Evolutionary conservation across 192 early-diverging fungal genomes (phyloP), one percentile per base, ranked within the genome.

Genomic region (Ramicandelaber brevisporus): DNA sequence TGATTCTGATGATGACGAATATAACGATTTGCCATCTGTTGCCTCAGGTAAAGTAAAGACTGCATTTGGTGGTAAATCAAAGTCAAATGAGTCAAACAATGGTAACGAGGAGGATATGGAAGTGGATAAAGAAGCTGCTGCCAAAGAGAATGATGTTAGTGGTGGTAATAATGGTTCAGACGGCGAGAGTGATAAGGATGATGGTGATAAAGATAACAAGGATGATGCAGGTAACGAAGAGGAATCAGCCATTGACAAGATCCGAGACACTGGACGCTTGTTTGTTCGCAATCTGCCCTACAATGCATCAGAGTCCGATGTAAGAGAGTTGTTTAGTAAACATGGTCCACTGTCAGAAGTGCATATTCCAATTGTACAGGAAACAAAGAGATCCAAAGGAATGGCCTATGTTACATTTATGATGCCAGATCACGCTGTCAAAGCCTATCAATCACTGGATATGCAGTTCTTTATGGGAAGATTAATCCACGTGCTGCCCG

Each of bases 201-300:
- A 52, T 21, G 43, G 21, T 10, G 48, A 54, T 30, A 43, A 43
- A 12, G 44, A 54, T 22, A 26, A 50, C 4, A 29, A 43, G 9
- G 48, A 36, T 1, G 34, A 30, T 14, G 3, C 30, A 17, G 34
- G 43, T 9, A 43, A 14, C 9, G 38, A 44, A 9, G 34, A 37
- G 4, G 39, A 34, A 6, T 35, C 18, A 0, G 41, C 65, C 16
- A 57, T 57, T 15, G 65, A 74, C 11, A 50, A 76, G 12, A 92
- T 97, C 51, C 57, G 69, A 2, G 86, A 98, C 27, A 98, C 92
- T 9, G 92, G 87, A 0, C 72, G 92, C 13, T 58, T 98, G 15
- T 92, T 85, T 62, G 63, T 98, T 23, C 67, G 75, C 31, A 98
- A 98, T 43, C 60, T 98, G 18, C 59, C 92, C 13, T 98, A 82